Conservation (phyloP, 2,329 filamentous ascomycete genomes). For the Penicillium rolfsii region DNA sequence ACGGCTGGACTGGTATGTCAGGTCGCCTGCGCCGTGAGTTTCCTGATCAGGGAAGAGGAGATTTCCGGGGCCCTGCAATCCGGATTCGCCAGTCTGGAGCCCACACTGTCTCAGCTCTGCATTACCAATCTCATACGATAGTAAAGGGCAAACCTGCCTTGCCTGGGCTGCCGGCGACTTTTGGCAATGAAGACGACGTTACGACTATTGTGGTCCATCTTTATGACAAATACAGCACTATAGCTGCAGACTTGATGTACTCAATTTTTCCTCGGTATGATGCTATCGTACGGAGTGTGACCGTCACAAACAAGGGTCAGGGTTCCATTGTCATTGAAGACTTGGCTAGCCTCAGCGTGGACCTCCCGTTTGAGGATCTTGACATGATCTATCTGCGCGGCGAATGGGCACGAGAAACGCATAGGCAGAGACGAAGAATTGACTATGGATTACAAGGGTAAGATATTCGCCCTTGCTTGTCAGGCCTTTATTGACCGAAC, state of each 20-base stretch:
- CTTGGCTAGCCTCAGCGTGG: conserved; percentile 64
- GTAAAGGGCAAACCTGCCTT: conserved; percentile 60
- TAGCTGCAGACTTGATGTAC: conserved; percentile 63
- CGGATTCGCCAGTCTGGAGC: conserved; percentile 63
- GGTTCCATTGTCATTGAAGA: conserved; percentile 56
- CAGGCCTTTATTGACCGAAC: neutral
- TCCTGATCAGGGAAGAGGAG: conserved; percentile 65
- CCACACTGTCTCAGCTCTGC: conserved; percentile 61
- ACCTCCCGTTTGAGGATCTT: conserved; percentile 62
- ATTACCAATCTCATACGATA: conserved; percentile 61
- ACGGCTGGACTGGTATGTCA: conserved; percentile 59
- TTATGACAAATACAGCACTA: conserved; percentile 61
- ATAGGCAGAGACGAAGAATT: conserved; percentile 58
- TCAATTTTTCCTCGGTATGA: conserved; percentile 66
- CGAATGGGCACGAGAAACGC: conserved; percentile 65
- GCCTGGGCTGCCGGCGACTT: conserved; percentile 62
- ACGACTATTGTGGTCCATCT: conserved; percentile 62
- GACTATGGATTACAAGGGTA: conserved; percentile 61
- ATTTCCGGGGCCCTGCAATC: conserved; percentile 65
- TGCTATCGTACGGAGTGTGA: conserved; percentile 64
- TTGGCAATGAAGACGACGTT: conserved; percentile 59
- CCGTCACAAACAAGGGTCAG: conserved; percentile 59
- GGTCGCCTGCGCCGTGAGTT: conserved; percentile 64
- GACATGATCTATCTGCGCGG: conserved; percentile 66
- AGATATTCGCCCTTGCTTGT: conserved; percentile 17